These are phyloP conservation scores for Strigomonas galati DNA, from an alignment of 208 protist species.

Conservation along the genomic window DNA sequence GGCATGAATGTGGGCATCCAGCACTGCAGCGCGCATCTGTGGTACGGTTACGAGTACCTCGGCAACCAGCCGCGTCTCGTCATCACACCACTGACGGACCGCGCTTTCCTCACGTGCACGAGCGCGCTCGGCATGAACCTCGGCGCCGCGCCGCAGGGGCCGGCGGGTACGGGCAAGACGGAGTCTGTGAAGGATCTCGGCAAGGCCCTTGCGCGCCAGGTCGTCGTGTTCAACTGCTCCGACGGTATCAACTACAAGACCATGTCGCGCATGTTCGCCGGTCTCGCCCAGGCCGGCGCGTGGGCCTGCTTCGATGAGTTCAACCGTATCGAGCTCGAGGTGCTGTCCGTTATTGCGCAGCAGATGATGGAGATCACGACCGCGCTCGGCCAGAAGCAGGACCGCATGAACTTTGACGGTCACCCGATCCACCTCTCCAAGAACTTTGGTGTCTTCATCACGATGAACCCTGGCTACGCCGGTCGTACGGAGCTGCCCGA, in stretches of 20 bases:
- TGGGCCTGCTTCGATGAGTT: slow-evolving; percentile 98
- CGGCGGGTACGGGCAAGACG: slow-evolving; percentile 97
- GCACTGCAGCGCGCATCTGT: slow-evolving; percentile 88
- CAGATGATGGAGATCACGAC: slow-evolving; percentile 96
- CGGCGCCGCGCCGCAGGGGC: slow-evolving; percentile 93
- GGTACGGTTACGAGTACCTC: slow-evolving; percentile 96
- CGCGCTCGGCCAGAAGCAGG: slow-evolving; percentile 76
- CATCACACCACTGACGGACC: slow-evolving; percentile 97
- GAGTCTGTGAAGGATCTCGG: slow-evolving; percentile 96
- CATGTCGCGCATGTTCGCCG: slow-evolving; percentile 96
- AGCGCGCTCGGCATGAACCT: slow-evolving; percentile 93
- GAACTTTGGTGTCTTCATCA: slow-evolving; percentile 97
- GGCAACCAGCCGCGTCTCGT: slow-evolving; percentile 95
- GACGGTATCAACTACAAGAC: slow-evolving; percentile 96
- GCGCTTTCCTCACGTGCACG: slow-evolving; percentile 93
- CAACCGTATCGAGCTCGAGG: slow-evolving; percentile 96
- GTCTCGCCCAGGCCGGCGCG: slow-evolving; percentile 92
- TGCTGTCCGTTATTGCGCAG: slow-evolving; percentile 96
- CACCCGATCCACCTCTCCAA: slow-evolving; percentile 88
- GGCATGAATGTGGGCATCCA: slow-evolving; percentile 86
- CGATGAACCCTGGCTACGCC: slow-evolving; percentile 98
- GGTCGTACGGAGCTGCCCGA: slow-evolving; percentile 97
- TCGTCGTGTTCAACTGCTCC: slow-evolving; percentile 97
- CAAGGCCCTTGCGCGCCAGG: slow-evolving; percentile 88
- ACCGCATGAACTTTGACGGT: slow-evolving; percentile 93